These are phyloP conservation scores for Phytophthora vignae DNA, from an alignment of 352 stramenopile genomes.

Conservation along the genomic window DNA sequence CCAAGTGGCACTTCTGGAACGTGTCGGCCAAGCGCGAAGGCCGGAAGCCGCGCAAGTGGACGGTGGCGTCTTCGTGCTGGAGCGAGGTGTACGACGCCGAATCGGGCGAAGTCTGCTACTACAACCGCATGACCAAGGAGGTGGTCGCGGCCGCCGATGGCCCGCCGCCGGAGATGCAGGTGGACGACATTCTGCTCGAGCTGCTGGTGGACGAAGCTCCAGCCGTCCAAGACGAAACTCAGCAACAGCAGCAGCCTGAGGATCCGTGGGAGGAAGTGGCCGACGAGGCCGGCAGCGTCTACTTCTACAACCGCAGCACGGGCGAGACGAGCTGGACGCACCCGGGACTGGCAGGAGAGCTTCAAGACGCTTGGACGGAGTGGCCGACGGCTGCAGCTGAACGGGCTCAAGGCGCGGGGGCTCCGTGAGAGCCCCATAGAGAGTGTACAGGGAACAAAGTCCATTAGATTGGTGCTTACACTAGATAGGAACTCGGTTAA, in stretches of 20 bases:
- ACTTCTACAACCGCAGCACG: slow-evolving; percentile 74
- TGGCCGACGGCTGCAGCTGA: background rate
- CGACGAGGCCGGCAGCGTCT: slow-evolving; percentile 71
- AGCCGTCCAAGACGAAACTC: background rate
- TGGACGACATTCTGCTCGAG: slow-evolving; percentile 74
- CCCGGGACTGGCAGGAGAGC: slow-evolving; percentile 9
- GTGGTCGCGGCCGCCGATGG: slow-evolving; percentile 57
- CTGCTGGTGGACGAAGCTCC: slow-evolving; percentile 47
- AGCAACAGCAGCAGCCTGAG: background rate
- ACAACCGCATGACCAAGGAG: slow-evolving; percentile 76
- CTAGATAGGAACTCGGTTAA: slow-evolving; percentile 19
- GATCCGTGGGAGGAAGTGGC: slow-evolving; percentile 75
- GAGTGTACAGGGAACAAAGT: slow-evolving; percentile 16
- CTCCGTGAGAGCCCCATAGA: slow-evolving; percentile 12
- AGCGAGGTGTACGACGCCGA: slow-evolving; percentile 74
- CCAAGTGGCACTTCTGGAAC: slow-evolving; percentile 89
- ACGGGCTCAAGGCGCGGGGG: background rate
- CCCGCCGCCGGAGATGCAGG: slow-evolving; percentile 71
- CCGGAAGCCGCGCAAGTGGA: slow-evolving; percentile 55
- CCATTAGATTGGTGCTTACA: slow-evolving; percentile 21
- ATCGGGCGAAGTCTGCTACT: slow-evolving; percentile 71
- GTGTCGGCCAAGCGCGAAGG: slow-evolving; percentile 46
- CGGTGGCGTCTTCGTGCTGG: slow-evolving; percentile 72
- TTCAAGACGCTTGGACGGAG: too few species aligned
- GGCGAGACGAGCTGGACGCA: slow-evolving; percentile 73